Evolutionary conservation across 2,329 filamentous ascomycete genomes (phyloP), one percentile per base, ranked within the genome.

Genomic region (Cercospora berteroae): DNA sequence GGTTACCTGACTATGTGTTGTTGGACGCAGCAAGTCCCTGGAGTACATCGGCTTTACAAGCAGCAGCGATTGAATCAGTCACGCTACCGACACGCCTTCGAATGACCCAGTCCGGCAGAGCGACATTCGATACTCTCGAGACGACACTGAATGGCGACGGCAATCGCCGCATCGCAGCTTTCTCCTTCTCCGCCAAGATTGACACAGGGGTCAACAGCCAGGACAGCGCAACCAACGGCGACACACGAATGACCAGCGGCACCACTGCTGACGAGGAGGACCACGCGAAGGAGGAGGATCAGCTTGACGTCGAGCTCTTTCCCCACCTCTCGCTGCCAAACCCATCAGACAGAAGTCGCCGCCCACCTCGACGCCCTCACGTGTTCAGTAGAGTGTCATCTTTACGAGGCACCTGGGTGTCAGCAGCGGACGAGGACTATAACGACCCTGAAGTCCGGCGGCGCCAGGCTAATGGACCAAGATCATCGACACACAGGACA

Each of bases 1-100:
- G 78, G 39, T 71, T 90, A 27, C 88, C 90, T 1, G 72, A 77
- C 2, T 88, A 87, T 69, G 77, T 94, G 5, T 67, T 63, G 2
- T 71, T 95, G 13, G 86, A 94, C 73, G 71, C 79, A 9, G 79
- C 81, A 7, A 95, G 91, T 0, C 81, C 84, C 65, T 99, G 95
- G 95, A 89, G 96, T 73, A 87, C 87, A 3, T 90, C 92, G 12
- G 94, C 90, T 2, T 80, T 97, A 13, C 85, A 96, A 69, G 87
- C 88, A 13, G 84, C 91, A 0, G 91, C 90, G 1, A 77, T 97
- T 12, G 95, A 98, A 78, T 92, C 88, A 25, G 87, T 90, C 36
- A 92, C 90, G 0, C 80, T 98, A 13, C 91, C 92, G 6, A 89
- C 92, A 0, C 86, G 94, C 3, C 80, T 97, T 31, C 85, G 84